Conservation (phyloP, 441 rosid species). For the Eruca vesicaria region DNA sequence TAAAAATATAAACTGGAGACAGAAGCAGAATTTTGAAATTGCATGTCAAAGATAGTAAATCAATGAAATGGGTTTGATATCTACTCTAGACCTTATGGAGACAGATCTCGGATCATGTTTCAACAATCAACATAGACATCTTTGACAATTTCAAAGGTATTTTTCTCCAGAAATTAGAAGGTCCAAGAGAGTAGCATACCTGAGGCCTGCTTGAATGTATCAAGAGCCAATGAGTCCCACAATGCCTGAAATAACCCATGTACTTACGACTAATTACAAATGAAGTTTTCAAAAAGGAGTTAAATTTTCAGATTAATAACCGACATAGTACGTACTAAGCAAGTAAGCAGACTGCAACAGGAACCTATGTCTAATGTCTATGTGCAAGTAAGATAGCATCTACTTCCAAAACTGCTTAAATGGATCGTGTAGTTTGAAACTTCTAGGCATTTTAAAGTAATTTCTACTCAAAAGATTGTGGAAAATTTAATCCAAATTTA, state of each 20-base stretch:
- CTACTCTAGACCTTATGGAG: neutral
- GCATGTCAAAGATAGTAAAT: neutral
- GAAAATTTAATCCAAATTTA: neutral
- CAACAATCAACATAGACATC: neutral
- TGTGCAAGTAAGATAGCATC: too few species aligned
- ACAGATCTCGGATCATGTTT: neutral
- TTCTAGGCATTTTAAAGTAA: neutral
- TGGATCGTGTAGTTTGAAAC: neutral
- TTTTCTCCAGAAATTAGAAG: neutral
- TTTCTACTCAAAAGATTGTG: neutral
- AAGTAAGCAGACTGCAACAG: too few species aligned
- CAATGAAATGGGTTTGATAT: neutral
- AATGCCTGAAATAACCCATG: constrained; percentile 43
- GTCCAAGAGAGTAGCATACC: constrained; percentile 45
- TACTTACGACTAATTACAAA: constrained; percentile 7
- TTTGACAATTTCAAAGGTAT: neutral
- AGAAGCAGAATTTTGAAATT: constrained; percentile 1
- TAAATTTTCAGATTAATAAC: neutral
- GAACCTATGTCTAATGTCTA: too few species aligned
- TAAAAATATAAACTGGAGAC: constrained; percentile 39
- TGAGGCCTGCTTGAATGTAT: constrained; percentile 81
- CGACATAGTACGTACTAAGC: too few species aligned
- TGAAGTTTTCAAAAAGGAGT: neutral
- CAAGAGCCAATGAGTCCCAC: constrained; percentile 87
- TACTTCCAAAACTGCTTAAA: too few species aligned